phyloP scores from a whole-genome alignment of 257 asterid genomes.

The Nicotiana otophora region DNA sequence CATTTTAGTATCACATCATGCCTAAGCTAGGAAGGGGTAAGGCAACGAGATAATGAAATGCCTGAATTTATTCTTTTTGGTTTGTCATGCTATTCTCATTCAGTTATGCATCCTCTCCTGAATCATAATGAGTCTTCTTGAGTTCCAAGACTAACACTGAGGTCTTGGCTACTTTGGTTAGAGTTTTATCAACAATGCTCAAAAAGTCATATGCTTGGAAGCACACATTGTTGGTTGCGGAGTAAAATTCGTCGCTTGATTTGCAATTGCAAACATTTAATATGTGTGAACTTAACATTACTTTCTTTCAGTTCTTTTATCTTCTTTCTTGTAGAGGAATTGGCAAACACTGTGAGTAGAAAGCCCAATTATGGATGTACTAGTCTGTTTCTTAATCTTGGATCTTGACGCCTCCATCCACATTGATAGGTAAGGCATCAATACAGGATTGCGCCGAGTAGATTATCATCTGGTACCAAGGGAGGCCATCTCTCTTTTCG shows the following conservation, averaged over 20 bases:
- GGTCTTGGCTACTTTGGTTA: background rate
- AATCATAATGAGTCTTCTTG: background rate
- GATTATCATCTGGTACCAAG: conserved; percentile 25
- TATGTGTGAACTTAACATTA: background rate
- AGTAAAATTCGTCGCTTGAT: background rate
- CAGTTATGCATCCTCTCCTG: background rate
- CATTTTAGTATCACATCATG: background rate
- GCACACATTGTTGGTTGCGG: background rate
- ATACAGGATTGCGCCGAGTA: conserved; percentile 70
- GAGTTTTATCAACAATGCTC: background rate
- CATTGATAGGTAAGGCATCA: conserved; percentile 70
- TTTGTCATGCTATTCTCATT: background rate
- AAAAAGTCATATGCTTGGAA: background rate
- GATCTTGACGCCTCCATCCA: conserved; percentile 2
- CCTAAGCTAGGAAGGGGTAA: background rate
- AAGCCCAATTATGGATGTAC: background rate
- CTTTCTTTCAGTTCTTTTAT: background rate
- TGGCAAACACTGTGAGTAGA: background rate
- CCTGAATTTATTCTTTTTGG: background rate
- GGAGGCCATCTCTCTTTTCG: conserved; percentile 26
- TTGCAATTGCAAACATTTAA: background rate
- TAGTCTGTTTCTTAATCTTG: background rate
- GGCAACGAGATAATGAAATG: background rate
- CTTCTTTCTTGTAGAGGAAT: background rate
- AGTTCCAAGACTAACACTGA: background rate